Conservation (phyloP, 2,329 filamentous ascomycete species). For the Hypoxylon sp. region DNA sequence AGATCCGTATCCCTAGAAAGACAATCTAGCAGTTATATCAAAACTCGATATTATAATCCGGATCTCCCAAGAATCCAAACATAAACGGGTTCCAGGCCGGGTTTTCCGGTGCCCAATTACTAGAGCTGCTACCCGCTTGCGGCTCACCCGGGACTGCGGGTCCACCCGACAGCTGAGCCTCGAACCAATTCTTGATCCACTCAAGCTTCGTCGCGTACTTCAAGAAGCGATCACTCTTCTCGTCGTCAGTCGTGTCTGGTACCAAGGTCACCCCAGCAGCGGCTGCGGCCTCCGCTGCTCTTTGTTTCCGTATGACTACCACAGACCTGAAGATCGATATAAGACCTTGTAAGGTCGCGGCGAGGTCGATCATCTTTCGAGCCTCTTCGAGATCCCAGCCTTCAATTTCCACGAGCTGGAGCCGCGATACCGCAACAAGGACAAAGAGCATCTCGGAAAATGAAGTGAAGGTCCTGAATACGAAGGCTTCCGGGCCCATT, state of each 20-base stretch:
- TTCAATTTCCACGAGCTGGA: conserved; percentile 50
- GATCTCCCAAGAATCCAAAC: conserved; percentile 41
- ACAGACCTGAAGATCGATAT: conserved; percentile 28
- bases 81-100: conserved; percentile 41
- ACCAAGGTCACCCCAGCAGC: conserved; percentile 34
- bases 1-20: neutral
- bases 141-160: conserved; percentile 8
- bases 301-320: conserved; percentile 35
- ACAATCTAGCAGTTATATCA: neutral
- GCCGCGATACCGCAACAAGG: conserved; percentile 50
- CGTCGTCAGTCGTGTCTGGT: conserved; percentile 41
- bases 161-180: conserved; percentile 43
- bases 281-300: conserved; percentile 43
- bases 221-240: conserved; percentile 44
- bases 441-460: conserved; percentile 51
- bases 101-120: conserved; percentile 33
- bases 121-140: conserved; percentile 2
- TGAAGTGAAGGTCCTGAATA: conserved; percentile 48
- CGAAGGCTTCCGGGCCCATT: conserved; percentile 49
- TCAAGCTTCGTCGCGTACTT: conserved; percentile 46
- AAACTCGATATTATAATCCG: conserved; percentile 45
- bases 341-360: conserved; percentile 43
- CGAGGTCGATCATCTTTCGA: conserved; percentile 47
- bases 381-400: conserved; percentile 51
- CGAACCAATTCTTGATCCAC: conserved; percentile 55